A percentile compares a stretch with the other conserved stretches of the same genome.
Conservation (phyloP, 2,329 filamentous ascomycete genomes). For the Phyllosticta citrichinensis region DNA sequence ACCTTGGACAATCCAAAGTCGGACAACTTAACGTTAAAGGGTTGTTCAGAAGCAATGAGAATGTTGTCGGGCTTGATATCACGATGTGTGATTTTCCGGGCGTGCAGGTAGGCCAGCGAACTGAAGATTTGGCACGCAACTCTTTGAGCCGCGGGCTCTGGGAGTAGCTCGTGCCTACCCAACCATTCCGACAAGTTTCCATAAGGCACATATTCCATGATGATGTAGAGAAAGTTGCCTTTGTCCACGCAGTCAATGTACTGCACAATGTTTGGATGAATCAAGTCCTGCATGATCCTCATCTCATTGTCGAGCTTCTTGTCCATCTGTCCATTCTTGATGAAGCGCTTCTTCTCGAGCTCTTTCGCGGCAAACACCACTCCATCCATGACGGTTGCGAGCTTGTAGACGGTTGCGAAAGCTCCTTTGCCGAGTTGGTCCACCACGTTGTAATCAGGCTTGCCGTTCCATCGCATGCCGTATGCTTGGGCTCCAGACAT, state of each 20-base stretch:
- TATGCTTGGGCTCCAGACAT: conserved; percentile 29
- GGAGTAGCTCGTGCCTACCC: conserved; percentile 48
- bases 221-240: conserved; percentile 75
- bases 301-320: conserved; percentile 95
- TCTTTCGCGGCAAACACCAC: conserved; percentile 85
- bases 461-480: conserved; percentile 73
- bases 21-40: conserved; percentile 79
- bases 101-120: conserved; percentile 78
- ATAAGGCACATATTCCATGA: conserved; percentile 84
- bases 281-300: conserved; percentile 80
- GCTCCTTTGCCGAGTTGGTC: conserved; percentile 81
- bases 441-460: conserved; percentile 72
- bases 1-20: conserved; percentile 97
- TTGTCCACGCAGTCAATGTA: conserved; percentile 85
- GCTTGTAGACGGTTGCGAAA: conserved; percentile 86
- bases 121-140: conserved; percentile 70
- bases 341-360: conserved; percentile 82
- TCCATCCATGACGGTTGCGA: conserved; percentile 78
- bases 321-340: conserved; percentile 84
- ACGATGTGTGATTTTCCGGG: conserved; percentile 86
- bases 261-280: conserved; percentile 82
- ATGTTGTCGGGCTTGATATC: conserved; percentile 96
- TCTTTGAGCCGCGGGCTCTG: conserved; percentile 57
- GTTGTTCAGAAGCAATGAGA: conserved; percentile 61
- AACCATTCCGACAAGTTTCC: conserved; percentile 77